These are phyloP conservation scores for Lachancea sp. DNA, from an alignment of 805 yeast genomes.

Conservation along the genomic window DNA sequence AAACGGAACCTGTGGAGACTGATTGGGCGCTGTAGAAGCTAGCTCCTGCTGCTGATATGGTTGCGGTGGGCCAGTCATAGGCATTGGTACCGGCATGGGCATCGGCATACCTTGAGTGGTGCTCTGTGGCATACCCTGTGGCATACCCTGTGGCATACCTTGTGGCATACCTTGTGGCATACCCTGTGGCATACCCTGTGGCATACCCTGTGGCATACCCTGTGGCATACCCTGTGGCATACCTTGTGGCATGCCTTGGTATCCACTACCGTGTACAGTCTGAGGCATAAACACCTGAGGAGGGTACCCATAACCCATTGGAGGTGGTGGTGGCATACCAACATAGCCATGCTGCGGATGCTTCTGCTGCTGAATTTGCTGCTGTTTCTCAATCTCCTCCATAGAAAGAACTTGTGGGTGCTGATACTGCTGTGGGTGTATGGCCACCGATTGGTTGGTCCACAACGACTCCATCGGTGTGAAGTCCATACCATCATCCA, in stretches of 20 bases:
- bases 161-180: conserved; percentile 10
- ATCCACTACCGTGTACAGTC: conserved; percentile 5
- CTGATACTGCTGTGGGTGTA: conserved; percentile 21
- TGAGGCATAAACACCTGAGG: conserved; percentile 32
- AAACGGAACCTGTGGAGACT: conserved; percentile 1
- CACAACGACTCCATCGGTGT: conserved; percentile 71
- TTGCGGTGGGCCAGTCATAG: conserved; percentile 4
- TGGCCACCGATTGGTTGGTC: conserved; percentile 36
- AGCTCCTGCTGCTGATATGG: conserved; percentile 14
- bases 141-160: conserved; percentile 16
- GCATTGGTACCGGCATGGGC: conserved; percentile 12
- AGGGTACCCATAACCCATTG: conserved; percentile 20
- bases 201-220: conserved; percentile 23
- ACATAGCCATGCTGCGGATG: conserved; percentile 28
- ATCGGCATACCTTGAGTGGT: conserved; percentile 14
- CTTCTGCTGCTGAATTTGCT: conserved; percentile 25
- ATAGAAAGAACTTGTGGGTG: conserved; percentile 49
- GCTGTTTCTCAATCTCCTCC: conserved; percentile 73
- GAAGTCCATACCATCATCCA: conserved; percentile 32
- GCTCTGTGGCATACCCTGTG: conserved; percentile 15
- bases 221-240: conserved; percentile 22
- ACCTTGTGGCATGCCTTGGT: conserved; percentile 8
- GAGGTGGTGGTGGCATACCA: conserved; percentile 19
- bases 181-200: conserved; percentile 14
- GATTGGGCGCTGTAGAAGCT: neutral